These are phyloP conservation scores for Pseudevernia furfuracea DNA, from an alignment of 495 filamentous ascomycete genomes.

Conservation along the genomic window DNA sequence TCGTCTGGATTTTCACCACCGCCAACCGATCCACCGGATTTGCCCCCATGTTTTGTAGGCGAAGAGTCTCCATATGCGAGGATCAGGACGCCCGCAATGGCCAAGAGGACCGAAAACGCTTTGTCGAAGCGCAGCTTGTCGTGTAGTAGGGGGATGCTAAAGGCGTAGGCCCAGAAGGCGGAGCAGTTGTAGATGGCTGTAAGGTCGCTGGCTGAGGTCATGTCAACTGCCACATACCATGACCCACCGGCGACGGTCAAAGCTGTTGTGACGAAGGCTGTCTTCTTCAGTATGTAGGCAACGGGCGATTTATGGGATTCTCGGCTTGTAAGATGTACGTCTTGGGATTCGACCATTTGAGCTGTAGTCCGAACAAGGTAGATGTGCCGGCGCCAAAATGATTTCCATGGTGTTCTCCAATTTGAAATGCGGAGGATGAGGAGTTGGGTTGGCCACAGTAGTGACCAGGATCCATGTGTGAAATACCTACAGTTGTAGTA, in stretches of 20 bases:
- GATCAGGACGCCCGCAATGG: constrained; percentile 79
- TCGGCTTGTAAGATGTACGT: constrained; percentile 47
- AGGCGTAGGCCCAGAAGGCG: constrained; percentile 96
- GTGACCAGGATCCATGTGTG: constrained; percentile 85
- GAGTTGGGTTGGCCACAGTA: constrained; percentile 83
- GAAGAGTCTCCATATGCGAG: constrained; percentile 79
- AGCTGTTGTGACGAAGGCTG: constrained; percentile 71
- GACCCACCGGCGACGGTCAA: constrained; percentile 86
- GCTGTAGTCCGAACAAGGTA: constrained; percentile 68
- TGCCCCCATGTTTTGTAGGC: constrained; percentile 43
- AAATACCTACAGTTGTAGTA: constrained; percentile 53
- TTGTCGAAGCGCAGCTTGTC: constrained; percentile 77
- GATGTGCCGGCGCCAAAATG: constrained; percentile 80
- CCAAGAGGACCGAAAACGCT: constrained; percentile 71
- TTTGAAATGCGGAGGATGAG: constrained; percentile 68
- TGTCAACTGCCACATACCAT: constrained; percentile 90
- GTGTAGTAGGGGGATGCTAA: constrained; percentile 79
- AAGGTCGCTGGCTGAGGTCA: constrained; percentile 85
- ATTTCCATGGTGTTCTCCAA: constrained; percentile 64
- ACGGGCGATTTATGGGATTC: constrained; percentile 50
- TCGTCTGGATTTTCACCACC: constrained; percentile 40
- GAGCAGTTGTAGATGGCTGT: constrained; percentile 99
- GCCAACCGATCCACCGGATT: constrained; percentile 42
- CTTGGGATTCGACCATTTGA: constrained; percentile 72
- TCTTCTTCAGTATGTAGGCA: constrained; percentile 68